Conservation (phyloP, 192 early-diverging fungal species). For the Funneliformis geosporum region DNA sequence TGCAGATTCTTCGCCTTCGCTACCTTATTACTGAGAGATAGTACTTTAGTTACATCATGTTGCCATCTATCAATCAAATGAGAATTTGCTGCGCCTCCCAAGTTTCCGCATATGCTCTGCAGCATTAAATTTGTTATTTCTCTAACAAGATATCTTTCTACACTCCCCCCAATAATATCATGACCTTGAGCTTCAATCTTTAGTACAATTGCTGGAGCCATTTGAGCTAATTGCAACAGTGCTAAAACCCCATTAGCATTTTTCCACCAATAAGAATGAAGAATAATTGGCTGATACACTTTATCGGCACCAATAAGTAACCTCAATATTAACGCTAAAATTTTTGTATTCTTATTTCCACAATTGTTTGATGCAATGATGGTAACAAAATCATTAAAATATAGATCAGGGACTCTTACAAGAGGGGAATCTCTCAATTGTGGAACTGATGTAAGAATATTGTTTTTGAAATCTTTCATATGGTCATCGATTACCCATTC, state of each 20-base stretch:
- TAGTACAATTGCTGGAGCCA: neutral
- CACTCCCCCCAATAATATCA: neutral
- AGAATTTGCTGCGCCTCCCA: neutral
- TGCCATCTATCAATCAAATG: conserved; percentile 2
- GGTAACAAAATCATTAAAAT: conserved; percentile 27
- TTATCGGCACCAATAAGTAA: conserved; percentile 2
- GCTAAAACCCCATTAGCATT: conserved; percentile 20
- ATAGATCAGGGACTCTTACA: neutral
- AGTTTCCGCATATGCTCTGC: neutral
- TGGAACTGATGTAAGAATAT: neutral
- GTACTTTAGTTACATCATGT: conserved; percentile 3
- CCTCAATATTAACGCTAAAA: conserved; percentile 7
- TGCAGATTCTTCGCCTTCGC: neutral
- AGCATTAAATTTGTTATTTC: conserved; percentile 7
- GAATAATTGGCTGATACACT: conserved; percentile 6
- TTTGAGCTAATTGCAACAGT: conserved; percentile 11
- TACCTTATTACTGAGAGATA: conserved; percentile 1
- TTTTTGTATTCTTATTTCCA: neutral
- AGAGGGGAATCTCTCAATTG: neutral
- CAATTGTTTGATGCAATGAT: neutral
- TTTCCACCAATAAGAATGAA: conserved; percentile 32
- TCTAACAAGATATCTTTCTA: neutral
- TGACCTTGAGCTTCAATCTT: neutral
- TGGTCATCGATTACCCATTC: neutral
- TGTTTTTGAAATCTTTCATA: neutral